phyloP scores from a whole-genome alignment of 306 rosid genomes.

The Fagus sylvatica region DNA sequence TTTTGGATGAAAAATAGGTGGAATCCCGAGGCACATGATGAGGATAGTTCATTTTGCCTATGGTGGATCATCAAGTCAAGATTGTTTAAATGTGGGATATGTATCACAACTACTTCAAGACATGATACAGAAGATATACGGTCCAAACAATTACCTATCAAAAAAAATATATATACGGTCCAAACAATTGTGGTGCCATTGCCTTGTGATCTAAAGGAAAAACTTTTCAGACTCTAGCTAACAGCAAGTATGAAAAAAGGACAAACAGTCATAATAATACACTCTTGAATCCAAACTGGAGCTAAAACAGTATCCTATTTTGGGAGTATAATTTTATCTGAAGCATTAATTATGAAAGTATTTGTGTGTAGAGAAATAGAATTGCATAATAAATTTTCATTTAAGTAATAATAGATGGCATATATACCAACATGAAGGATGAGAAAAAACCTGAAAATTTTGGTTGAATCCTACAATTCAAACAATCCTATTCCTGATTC shows the following conservation, averaged over 20 bases:
- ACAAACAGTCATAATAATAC: neutral
- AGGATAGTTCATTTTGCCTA: neutral
- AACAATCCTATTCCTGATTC: neutral
- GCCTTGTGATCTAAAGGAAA: neutral
- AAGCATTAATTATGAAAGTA: neutral
- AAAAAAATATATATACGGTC: neutral
- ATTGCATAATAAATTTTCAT: too few species aligned
- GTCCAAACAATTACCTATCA: too few species aligned
- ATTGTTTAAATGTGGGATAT: neutral
- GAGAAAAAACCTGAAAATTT: neutral
- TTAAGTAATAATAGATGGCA: neutral
- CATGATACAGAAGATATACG: neutral
- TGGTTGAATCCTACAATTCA: neutral
- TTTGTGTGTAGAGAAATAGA: neutral
- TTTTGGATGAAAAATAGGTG: too few species aligned
- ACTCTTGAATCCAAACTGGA: neutral
- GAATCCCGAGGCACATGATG: neutral
- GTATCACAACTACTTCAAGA: neutral
- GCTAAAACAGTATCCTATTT: neutral
- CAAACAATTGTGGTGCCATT: neutral
- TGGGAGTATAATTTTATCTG: neutral
- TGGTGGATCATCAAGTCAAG: neutral
- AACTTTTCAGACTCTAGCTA: neutral
- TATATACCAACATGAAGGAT: neutral
- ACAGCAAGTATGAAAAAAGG: neutral